A percentile compares a stretch with the other conserved stretches of the same genome.
phyloP scores from a whole-genome alignment of 2,329 filamentous ascomycete genomes.

The Aspergillus puulaauensis region DNA sequence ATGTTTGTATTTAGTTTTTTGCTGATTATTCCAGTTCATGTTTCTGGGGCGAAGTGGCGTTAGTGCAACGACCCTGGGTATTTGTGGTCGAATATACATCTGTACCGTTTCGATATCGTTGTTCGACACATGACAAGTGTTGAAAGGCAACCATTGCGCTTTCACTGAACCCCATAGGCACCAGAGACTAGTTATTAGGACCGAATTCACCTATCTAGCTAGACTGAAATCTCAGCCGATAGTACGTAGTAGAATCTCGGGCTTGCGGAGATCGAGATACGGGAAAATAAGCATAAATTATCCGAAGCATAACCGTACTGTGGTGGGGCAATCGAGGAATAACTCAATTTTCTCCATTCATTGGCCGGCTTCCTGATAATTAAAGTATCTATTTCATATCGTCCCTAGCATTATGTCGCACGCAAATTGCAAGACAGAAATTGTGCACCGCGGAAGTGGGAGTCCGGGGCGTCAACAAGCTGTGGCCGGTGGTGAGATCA shows the following conservation, averaged over 20 bases:
- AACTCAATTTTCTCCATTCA: background rate
- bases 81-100: too few relatives aligned
- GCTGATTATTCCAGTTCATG: constrained; percentile 14
- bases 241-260: background rate
- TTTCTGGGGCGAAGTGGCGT: constrained; percentile 15
- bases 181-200: background rate
- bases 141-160: too few relatives aligned
- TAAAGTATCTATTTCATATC: background rate
- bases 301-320: background rate
- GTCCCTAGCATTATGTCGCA: background rate
- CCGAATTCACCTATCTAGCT: background rate
- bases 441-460: background rate
- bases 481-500: background rate
- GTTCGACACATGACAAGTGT: too few relatives aligned
- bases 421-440: background rate
- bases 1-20: constrained; percentile 24
- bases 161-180: background rate
- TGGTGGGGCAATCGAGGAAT: background rate
- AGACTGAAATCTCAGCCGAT: background rate
- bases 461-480: background rate
- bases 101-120: too few relatives aligned
- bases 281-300: background rate
- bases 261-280: background rate
- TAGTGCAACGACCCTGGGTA: background rate
- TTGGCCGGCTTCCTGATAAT: background rate